Conservation (phyloP, 257 asterid species). For the Coffea eugenioides region DNA sequence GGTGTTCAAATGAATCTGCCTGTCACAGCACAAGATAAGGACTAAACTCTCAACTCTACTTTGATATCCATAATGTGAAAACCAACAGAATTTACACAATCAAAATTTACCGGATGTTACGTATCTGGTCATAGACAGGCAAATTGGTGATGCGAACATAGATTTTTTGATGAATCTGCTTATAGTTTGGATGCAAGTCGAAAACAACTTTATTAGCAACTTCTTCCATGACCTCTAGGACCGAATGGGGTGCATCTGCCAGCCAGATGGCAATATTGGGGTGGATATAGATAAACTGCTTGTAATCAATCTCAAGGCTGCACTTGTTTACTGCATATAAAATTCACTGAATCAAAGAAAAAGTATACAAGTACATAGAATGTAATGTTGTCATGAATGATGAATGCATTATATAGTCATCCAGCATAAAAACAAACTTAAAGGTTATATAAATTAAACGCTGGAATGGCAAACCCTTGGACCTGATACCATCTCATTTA, state of each 20-base stretch:
- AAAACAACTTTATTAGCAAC: slow-evolving; percentile 87
- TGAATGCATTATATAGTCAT: slow-evolving; percentile 11
- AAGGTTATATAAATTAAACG: not conserved
- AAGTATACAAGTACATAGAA: not conserved
- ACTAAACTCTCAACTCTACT: not conserved
- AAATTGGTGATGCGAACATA: slow-evolving; percentile 86
- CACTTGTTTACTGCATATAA: slow-evolving; percentile 80
- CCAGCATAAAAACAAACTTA: not conserved
- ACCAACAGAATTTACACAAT: not conserved
- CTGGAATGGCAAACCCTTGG: slow-evolving; percentile 21
- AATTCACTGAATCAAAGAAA: slow-evolving; percentile 22
- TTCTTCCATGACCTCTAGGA: slow-evolving; percentile 99
- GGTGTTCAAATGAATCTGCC: slow-evolving; percentile 98
- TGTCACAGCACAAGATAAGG: slow-evolving; percentile 26
- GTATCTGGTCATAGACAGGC: slow-evolving; percentile 97
- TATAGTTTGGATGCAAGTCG: slow-evolving; percentile 80
- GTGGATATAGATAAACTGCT: slow-evolving; percentile 73
- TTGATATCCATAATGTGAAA: not conserved
- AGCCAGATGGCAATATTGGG: slow-evolving; percentile 98
- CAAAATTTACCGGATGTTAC: slow-evolving; percentile 67
- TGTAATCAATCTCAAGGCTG: slow-evolving; percentile 97
- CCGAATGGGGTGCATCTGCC: slow-evolving; percentile 98
- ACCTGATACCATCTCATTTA: slow-evolving; percentile 97
- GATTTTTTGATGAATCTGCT: slow-evolving; percentile 80
- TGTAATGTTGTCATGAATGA: not conserved